Conservation (phyloP, 495 filamentous ascomycete genomes). For the Elaphomyces granulatus region DNA sequence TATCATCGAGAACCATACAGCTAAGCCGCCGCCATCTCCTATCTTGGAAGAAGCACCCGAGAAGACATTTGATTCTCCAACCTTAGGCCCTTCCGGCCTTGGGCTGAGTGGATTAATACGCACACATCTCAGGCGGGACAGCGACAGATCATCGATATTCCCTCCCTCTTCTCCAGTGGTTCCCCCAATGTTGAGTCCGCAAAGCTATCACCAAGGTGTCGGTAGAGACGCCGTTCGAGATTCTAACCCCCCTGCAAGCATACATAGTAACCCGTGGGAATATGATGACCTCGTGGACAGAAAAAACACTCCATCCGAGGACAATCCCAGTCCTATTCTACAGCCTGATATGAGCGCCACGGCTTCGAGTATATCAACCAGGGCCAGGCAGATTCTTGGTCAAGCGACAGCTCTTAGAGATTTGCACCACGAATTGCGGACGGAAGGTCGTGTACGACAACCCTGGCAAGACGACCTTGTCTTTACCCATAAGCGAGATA, state of each 20-base stretch:
- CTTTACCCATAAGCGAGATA: slow-evolving; percentile 33
- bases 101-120: slow-evolving; percentile 73
- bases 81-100: slow-evolving; percentile 47
- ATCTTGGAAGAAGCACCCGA: slow-evolving; percentile 18
- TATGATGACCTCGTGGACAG: slow-evolving; percentile 25
- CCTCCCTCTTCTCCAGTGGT: slow-evolving; percentile 33
- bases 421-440: slow-evolving; percentile 8
- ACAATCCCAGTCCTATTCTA: slow-evolving; percentile 1
- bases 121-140: slow-evolving; percentile 72
- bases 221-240: neutral
- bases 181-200: slow-evolving; percentile 3
- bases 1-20: slow-evolving; percentile 23
- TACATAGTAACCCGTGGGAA: slow-evolving; percentile 39
- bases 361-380: slow-evolving; percentile 10
- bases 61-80: slow-evolving; percentile 58
- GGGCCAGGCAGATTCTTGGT: slow-evolving; percentile 19
- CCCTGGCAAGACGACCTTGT: slow-evolving; percentile 12
- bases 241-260: slow-evolving; percentile 16
- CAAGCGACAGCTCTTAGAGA: slow-evolving; percentile 15
- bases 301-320: slow-evolving; percentile 2
- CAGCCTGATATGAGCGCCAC: neutral
- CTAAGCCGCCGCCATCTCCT: slow-evolving; percentile 8
- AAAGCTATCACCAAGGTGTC: neutral
- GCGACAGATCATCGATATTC: slow-evolving; percentile 67
- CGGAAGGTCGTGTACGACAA: slow-evolving; percentile 8